A percentile compares a stretch with the other conserved stretches of the same genome.
These are phyloP conservation scores for Alnus glutinosa DNA, from an alignment of 306 rosid species.

Conservation along the genomic window DNA sequence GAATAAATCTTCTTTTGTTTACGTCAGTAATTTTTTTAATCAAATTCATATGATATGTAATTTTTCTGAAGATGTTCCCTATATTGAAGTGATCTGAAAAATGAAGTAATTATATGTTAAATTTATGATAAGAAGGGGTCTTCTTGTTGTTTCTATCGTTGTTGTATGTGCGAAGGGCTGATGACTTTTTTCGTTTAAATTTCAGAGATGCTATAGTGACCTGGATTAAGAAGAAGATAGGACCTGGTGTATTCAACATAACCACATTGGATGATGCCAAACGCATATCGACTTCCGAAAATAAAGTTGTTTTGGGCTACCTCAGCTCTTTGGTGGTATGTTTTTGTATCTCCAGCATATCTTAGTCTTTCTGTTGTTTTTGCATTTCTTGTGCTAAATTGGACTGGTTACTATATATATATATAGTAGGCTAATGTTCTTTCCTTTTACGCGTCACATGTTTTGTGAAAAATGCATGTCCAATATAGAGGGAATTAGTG, in stretches of 20 bases:
- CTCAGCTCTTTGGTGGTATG: conserved; percentile 91
- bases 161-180: conserved; percentile 1
- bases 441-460: not conserved
- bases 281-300: conserved; percentile 61
- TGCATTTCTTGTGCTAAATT: not conserved
- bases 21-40: not conserved
- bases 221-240: conserved; percentile 96
- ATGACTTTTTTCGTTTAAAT: conserved; percentile 6
- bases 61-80: not conserved
- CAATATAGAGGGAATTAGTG: not conserved
- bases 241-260: conserved; percentile 80
- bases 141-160: not conserved
- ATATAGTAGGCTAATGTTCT: not conserved
- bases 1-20: not conserved
- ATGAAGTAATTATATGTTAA: not conserved
- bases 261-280: conserved; percentile 83
- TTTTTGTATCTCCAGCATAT: conserved; percentile 1
- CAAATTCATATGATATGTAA: too few species aligned
- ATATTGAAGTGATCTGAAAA: not conserved
- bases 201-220: conserved; percentile 78
- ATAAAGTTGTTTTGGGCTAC: conserved; percentile 79
- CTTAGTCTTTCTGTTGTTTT: not conserved
- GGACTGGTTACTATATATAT: not conserved
- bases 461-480: not conserved
- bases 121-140: not conserved